phyloP scores from a whole-genome alignment of 331 rosid genomes.

The Quercus phellos region DNA sequence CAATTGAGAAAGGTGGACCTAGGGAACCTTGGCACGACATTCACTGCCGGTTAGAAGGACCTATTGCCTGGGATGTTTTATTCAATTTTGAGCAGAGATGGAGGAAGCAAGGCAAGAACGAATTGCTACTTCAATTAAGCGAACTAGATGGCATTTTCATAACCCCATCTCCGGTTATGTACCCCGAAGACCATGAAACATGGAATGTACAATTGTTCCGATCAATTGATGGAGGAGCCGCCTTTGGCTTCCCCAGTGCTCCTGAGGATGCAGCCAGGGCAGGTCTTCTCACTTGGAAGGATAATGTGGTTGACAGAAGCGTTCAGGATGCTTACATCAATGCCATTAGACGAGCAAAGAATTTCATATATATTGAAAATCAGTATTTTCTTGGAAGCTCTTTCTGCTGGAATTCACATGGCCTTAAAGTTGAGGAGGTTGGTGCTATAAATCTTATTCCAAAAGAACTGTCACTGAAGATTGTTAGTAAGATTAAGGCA shows the following conservation, averaged over 20 bases:
- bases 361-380: slow-evolving; percentile 36
- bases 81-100: slow-evolving; percentile 49
- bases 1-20: slow-evolving; percentile 36
- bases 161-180: slow-evolving; percentile 25
- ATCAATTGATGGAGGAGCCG: slow-evolving; percentile 44
- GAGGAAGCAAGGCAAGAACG: slow-evolving; percentile 39
- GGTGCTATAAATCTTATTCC: slow-evolving; percentile 41
- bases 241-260: slow-evolving; percentile 25
- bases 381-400: slow-evolving; percentile 46
- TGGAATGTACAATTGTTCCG: slow-evolving; percentile 47
- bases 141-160: slow-evolving; percentile 14
- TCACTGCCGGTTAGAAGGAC: slow-evolving; percentile 41
- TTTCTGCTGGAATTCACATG: slow-evolving; percentile 28
- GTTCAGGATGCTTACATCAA: slow-evolving; percentile 40
- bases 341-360: slow-evolving; percentile 41
- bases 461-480: slow-evolving; percentile 38
- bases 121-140: slow-evolving; percentile 23
- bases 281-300: slow-evolving; percentile 29
- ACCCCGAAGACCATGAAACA: slow-evolving; percentile 24
- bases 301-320: slow-evolving; percentile 31
- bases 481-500: slow-evolving; percentile 41
- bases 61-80: slow-evolving; percentile 47
- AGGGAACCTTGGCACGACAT: slow-evolving; percentile 55
- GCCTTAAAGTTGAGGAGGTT: slow-evolving; percentile 17
- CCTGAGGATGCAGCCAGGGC: slow-evolving; percentile 21